Base-by-base conservation (phyloP, 2,329 filamentous ascomycete species). In the Colletotrichum sp. region DNA sequence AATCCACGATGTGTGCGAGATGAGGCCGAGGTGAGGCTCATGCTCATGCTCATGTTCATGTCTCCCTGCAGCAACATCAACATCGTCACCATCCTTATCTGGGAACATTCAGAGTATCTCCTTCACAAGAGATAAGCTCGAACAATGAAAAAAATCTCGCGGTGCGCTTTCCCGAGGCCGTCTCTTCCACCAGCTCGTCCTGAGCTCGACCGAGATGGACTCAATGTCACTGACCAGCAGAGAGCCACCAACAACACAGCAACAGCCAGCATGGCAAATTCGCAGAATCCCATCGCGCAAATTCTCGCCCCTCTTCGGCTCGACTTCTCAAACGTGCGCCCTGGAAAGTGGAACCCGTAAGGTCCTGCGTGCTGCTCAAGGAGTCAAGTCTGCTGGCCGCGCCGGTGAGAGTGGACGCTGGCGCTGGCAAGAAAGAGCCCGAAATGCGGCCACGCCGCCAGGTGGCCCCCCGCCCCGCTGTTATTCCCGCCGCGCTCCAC, bases 391-490 rank as follows among this genome's bases (percentile, higher is more conserved):
- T 48, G 16, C 43, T 24, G 26, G 16, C 64, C 38, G 64, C 62
- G 62, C 34, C 36, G 62, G 24, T 52, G 65, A 67, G 21, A 60
- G 66, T 21, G 43, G 43, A 52, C 43, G 43, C 36, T 24, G 21
- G 48, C 43, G 43, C 36, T 24, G 21, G 48, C 62, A 24, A 32
- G 34, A 68, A 69, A 75, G 73, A 28, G 70, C 70, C 73, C 73
- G 73, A 75, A 68, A 71, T 75, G 70, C 73, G 64, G 73, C 73
- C 73, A 75, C 43, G 73, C 70, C 73, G 60, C 56, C 60, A 36
- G 32, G 36, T 26, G 43, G 43, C 43, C 8, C 8, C 34, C 24
- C 38, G 66, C 8, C 66, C 73, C 43, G 62, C 62, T 62, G 61
- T 75, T 72, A 48, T 69, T 69, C 34, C 66, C 66, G 24, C 48